Evolutionary conservation across 306 rosid genomes (phyloP), one percentile per base, ranked within the genome.

Genomic region (Alnus glutinosa): DNA sequence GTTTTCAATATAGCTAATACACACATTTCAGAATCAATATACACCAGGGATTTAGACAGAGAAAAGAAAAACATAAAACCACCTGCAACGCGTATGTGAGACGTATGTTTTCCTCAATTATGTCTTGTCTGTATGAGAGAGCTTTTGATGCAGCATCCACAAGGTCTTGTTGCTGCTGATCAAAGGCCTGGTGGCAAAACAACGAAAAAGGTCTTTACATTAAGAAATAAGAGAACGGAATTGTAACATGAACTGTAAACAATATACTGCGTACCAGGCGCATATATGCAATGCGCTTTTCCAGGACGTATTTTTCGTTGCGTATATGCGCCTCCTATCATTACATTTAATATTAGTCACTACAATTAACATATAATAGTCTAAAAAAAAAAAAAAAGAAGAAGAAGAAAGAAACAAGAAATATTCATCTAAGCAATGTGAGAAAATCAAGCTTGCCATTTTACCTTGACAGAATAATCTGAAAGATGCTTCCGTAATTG

Each of bases 261-360:
- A 50, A 57, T 13, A 44, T 49, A 18, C 50, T 46, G 74, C 88
- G 79, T 88, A 88, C 97, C 96, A 93, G 79, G 4, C 99, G 98
- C 99, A 96, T 93, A 78, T 96, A 89, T n/a, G 99, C 90, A 84
- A 96, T 91, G 78, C 99, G 96, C 86, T 89, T 93, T 79, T 96
- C 98, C 88, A 96, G 83, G 80, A 87, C 90, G 83, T 89, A 89
- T 75, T 96, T 96, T 80, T 96, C 99, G 36, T 87, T 91, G 73
- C 84, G 88, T 77, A 91, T 90, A 86, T 91, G 93, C 44, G 98
- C 91, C 84, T 91, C 99, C 95, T 91, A 73, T 71, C 83, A 85
- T 59, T 55, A 81, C 18, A 76, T 54, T 70, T 76, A 62, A 6
- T 30, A 84, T 57, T 23, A 46, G 79, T 74, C 79, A 81, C 49